These are phyloP conservation scores for Nigrograna mackinnonii DNA, from an alignment of 2,329 filamentous ascomycete species.

Conservation along the genomic window DNA sequence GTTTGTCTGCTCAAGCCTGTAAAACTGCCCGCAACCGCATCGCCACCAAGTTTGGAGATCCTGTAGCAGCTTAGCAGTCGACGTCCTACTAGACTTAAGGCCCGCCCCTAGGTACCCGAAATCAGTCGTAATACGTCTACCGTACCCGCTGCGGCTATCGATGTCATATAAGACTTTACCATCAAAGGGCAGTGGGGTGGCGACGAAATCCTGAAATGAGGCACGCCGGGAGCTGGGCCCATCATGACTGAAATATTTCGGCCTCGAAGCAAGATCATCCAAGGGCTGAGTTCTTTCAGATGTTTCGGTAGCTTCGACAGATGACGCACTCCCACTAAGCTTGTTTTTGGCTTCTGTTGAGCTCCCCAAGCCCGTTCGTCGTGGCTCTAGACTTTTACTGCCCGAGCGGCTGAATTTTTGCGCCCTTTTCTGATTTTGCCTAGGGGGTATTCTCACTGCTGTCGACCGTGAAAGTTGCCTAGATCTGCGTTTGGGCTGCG, in stretches of 20 bases:
- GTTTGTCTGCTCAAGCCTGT: too few species aligned
- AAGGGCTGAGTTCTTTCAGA: constrained; percentile 6
- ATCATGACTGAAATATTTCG: constrained; percentile 24
- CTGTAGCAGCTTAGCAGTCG: too few species aligned
- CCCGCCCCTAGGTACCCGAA: constrained; percentile 38
- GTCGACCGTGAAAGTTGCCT: too few species aligned
- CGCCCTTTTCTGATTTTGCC: too few species aligned
- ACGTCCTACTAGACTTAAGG: constrained; percentile 29
- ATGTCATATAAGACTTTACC: constrained; percentile 26
- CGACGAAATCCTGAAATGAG: constrained; percentile 11
- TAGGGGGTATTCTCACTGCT: too few species aligned
- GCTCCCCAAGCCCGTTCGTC: constrained; percentile 5
- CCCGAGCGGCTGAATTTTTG: too few species aligned
- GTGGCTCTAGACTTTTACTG: too few species aligned
- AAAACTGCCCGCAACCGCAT: too few species aligned
- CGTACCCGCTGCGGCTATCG: constrained; percentile 32
- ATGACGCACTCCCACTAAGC: constrained; percentile 5
- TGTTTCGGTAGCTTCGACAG: constrained; percentile 4
- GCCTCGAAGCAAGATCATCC: constrained; percentile 10
- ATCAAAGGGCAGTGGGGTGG: constrained; percentile 7
- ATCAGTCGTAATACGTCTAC: constrained; percentile 33
- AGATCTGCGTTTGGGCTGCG: too few species aligned
- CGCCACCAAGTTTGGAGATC: too few species aligned
- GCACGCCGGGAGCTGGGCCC: constrained; percentile 20
- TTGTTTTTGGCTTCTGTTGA: constrained; percentile 8